Base-by-base conservation (phyloP, 148 eudicot genomes). In the Rhododendron ferrugineum region DNA sequence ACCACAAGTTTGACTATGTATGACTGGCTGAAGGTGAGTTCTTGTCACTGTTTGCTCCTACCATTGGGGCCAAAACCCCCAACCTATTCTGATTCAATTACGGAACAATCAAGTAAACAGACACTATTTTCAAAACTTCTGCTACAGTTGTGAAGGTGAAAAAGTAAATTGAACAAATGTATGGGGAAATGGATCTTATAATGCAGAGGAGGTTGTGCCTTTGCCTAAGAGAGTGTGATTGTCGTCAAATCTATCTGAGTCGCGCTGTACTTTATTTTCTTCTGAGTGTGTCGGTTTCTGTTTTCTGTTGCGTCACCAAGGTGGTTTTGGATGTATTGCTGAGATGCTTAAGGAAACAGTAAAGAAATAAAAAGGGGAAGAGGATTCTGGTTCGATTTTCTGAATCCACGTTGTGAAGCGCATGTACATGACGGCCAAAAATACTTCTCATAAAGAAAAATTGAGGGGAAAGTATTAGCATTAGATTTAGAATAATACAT, bases 11-110 rank as follows among this genome's bases (percentile, higher is more conserved):
- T 97, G 92, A 97, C 99, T 20, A 97, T 97, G 98, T 97, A 97
- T 87, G 99, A 97, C 90, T 97, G 99, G 99, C 94, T 97, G 89
- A 97, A 97, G 99, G 99, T 97, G 83, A 88, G 88, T 73, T 72
- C 84, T 84, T 84, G 80, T 54, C 49, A 78, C 37, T 49, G 22
- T 76, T 42, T 36, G 18, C 42, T 75, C 22, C 16, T 58, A 11
- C 10, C 62, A 30, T 18, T 75, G 32, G 49, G 30, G 49, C 79
- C 20, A 34, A 66, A 46, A 4, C 0, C 74, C 34, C 32, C 74
- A 68, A 11, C 74, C 26, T 46, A 28, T 83, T 58, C 23, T n/a
- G 50, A 80, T 81, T 81, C 54, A 36, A 23, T 36, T 23, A 56
- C 26, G 46, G 23, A 23, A 70, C 49, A 34, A 23, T 34, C 4